Evolutionary conservation across 805 yeast species (phyloP), one percentile per base, ranked within the genome.

Genomic region (Scheffersomyces ergatensis): DNA sequence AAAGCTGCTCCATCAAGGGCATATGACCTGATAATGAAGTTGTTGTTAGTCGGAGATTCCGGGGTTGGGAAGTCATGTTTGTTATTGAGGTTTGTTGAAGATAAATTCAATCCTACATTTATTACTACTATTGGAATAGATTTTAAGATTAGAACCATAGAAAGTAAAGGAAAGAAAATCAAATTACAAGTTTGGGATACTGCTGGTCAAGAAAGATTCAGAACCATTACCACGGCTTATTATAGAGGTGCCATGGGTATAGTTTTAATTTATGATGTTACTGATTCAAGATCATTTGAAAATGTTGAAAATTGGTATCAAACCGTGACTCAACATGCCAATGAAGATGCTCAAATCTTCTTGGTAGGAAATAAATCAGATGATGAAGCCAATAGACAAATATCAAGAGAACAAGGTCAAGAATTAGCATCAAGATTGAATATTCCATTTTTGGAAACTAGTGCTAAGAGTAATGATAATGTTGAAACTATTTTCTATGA

Each of bases 51-150:
- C 50, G 98, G 98, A 43, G 97, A 90, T 70, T 86, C 96, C 24
- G 77, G 88, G 45, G 93, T 86, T 34, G 95, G 95, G 27, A 86
- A 86, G 59, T 85, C 97, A 32, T 92, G 97, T 74, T 75, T 90
- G 45, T 73, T 90, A 55, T 79, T 92, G 49, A 81, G 98, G 60
- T 92, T 92, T 67, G 96, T 92, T 45, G 97, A 89, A 55, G 97
- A 92, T 67, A 90, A 89, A 66, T 93, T 93, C 73, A 90, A 92
- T 55, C 97, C 98, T 4, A 82, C 93, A 16, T 93, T 92, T 67
- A 93, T 93, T 68, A 89, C 98, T 44, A 93, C 99, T 36, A 93
- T 93, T 57, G 99, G 99, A 40, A 93, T 93, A 56, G 99, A 93
- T 65, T 93, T 93, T 78, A 93, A 93, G 72, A 92, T 93, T 62